These are phyloP conservation scores for Hyphopichia buzzinii DNA, from an alignment of 1,139 yeast species.

Conservation along the genomic window DNA sequence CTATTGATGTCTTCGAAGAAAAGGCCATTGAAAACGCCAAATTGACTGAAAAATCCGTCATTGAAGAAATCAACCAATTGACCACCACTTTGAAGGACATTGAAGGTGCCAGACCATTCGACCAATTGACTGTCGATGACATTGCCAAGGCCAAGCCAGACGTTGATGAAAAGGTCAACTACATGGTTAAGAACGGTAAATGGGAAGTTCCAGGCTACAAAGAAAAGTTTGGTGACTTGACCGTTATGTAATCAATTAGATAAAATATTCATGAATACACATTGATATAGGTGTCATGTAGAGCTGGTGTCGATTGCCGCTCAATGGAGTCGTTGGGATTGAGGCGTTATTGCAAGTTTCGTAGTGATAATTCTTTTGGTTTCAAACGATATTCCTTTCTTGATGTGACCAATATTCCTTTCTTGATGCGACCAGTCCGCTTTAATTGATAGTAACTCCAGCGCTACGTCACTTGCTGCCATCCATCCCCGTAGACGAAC, in stretches of 20 bases:
- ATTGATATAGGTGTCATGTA: neutral
- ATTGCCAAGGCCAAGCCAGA: constrained; percentile 95
- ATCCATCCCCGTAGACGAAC: neutral
- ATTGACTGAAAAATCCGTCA: constrained; percentile 85
- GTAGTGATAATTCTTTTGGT: too few species aligned
- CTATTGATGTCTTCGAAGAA: constrained; percentile 90
- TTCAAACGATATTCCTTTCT: too few species aligned
- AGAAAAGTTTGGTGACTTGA: constrained; percentile 95
- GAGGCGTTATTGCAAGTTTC: too few species aligned
- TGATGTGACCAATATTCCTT: too few species aligned
- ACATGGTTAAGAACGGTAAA: constrained; percentile 95
- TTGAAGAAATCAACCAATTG: constrained; percentile 81
- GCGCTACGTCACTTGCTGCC: neutral
- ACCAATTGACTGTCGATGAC: constrained; percentile 93
- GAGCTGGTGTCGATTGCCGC: too few species aligned
- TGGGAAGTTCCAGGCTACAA: constrained; percentile 98
- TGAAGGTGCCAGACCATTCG: constrained; percentile 96
- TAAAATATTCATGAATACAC: constrained; percentile 3
- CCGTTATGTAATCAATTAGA: constrained; percentile 62
- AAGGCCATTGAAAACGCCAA: constrained; percentile 96
- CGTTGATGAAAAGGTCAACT: constrained; percentile 91
- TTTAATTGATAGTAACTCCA: too few species aligned
- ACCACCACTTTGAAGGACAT: constrained; percentile 88
- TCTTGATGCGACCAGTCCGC: too few species aligned
- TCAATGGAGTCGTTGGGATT: too few species aligned